A percentile compares a stretch with the other conserved stretches of the same genome.
phyloP scores from a whole-genome alignment of 345 rosid genomes.

The Geranium brycei region DNA sequence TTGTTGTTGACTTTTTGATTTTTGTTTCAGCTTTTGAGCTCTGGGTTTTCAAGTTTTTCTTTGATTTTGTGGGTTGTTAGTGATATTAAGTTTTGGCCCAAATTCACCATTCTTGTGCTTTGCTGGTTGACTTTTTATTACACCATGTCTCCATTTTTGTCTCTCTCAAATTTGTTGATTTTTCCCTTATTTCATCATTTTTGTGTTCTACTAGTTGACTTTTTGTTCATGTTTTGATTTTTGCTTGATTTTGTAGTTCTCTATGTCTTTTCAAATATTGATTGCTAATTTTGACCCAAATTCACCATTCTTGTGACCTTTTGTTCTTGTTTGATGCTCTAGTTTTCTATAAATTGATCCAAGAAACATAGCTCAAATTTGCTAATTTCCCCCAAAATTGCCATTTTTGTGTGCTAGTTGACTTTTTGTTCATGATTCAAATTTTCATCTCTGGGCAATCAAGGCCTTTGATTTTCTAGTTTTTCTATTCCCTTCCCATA shows the following conservation, averaged over 20 bases:
- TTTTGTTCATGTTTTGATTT: neutral
- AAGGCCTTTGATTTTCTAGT: neutral
- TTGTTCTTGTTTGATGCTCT: too few species aligned
- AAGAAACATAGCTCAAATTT: neutral
- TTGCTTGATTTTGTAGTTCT: neutral
- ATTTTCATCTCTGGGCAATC: too few species aligned
- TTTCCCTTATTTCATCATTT: neutral
- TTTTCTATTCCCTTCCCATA: neutral
- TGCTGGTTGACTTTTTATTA: too few species aligned
- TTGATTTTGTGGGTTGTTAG: too few species aligned
- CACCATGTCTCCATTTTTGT: too few species aligned
- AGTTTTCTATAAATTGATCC: too few species aligned
- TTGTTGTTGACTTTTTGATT: too few species aligned
- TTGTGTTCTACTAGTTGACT: neutral
- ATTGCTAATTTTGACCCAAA: conserved; percentile 2
- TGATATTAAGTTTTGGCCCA: too few species aligned
- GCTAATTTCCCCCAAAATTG: neutral
- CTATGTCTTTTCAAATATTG: neutral
- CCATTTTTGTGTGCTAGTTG: neutral
- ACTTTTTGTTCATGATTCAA: neutral
- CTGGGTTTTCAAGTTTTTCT: too few species aligned
- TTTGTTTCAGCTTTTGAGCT: too few species aligned
- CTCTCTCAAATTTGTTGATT: too few species aligned
- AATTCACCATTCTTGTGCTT: neutral
- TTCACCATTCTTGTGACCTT: neutral